Conservation (phyloP, 2,329 filamentous ascomycete genomes). For the Amesomyces nigricolor region DNA sequence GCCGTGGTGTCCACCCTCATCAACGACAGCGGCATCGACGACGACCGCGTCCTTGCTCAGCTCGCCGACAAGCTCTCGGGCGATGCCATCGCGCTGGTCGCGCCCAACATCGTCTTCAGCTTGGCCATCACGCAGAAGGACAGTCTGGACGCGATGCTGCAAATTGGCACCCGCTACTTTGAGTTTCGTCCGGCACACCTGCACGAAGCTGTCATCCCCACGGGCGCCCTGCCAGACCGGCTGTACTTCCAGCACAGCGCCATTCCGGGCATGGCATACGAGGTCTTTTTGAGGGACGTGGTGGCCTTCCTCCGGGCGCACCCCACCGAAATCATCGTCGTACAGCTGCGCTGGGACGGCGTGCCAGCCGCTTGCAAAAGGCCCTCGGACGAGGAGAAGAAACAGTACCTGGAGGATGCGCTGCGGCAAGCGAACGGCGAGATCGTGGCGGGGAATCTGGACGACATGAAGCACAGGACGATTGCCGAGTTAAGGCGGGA, state of each 20-base stretch:
- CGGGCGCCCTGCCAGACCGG: conserved; percentile 37
- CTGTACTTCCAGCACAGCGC: conserved; percentile 47
- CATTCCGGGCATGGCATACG: conserved; percentile 46
- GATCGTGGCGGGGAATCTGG: conserved; percentile 29
- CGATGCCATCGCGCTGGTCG: conserved; percentile 29
- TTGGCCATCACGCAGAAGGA: conserved; percentile 49
- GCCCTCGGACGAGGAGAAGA: conserved; percentile 38
- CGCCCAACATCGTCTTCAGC: conserved; percentile 41
- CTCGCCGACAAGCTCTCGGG: conserved; percentile 28
- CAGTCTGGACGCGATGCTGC: conserved; percentile 38
- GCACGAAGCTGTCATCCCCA: conserved; percentile 36
- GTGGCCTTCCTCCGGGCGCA: conserved; percentile 38
- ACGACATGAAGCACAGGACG: conserved; percentile 31
- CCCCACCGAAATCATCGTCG: conserved; percentile 41
- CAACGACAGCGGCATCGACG: conserved; percentile 25
- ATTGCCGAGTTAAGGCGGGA: conserved; percentile 34
- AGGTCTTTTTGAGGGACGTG: conserved; percentile 37
- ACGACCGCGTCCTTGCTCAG: conserved; percentile 24
- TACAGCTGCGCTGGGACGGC: conserved; percentile 47
- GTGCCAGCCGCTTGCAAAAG: conserved; percentile 42
- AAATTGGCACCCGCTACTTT: conserved; percentile 45
- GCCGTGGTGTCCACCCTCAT: conserved; percentile 29
- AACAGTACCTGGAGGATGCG: conserved; percentile 34
- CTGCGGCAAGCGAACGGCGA: conserved; percentile 28
- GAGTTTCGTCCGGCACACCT: conserved; percentile 47